Evolutionary conservation across 106 monocot genomes (phyloP).

Genomic region (Dioscorea zingiberensis): DNA sequence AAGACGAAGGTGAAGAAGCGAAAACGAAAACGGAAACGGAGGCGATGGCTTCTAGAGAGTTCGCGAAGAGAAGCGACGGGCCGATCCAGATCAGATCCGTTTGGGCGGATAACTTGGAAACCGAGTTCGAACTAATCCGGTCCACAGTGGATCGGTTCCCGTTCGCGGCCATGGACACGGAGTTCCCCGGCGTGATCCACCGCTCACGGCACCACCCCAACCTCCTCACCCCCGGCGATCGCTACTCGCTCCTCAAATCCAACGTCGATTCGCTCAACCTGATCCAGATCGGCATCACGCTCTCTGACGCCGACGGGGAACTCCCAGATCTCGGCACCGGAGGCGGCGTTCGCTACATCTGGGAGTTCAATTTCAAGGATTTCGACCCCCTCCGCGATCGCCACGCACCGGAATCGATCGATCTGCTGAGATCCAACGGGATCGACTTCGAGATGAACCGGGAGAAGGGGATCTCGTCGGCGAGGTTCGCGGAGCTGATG

Average conservation of each 20-base stretch:
- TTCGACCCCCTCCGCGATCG: conserved; percentile 45
- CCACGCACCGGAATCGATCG: conserved; percentile 44
- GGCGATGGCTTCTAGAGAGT: background rate
- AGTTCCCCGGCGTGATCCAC: conserved; percentile 76
- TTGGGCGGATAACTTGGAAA: conserved; percentile 55
- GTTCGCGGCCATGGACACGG: conserved; percentile 65
- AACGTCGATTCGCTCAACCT: conserved; percentile 62
- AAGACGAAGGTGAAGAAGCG: too few relatives aligned
- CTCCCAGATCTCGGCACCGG: conserved; percentile 13
- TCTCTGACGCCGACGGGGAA: conserved; percentile 30
- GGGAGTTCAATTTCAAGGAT: conserved; percentile 60
- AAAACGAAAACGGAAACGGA: background rate
- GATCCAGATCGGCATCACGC: conserved; percentile 75
- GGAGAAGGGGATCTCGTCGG: conserved; percentile 13
- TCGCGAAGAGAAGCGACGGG: too few relatives aligned
- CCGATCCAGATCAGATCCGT: conserved; percentile 31
- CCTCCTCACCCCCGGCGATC: conserved; percentile 21
- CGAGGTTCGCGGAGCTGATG: conserved; percentile 35
- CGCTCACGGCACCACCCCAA: conserved; percentile 20
- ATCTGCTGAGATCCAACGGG: conserved; percentile 42
- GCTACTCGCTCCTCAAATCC: conserved; percentile 44
- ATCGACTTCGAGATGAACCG: conserved; percentile 40
- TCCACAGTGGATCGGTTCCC: conserved; percentile 27
- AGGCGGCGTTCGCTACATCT: conserved; percentile 10
- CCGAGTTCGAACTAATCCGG: conserved; percentile 46